Evolutionary conservation across 345 rosid species (phyloP).

Genomic region (Gossypium longicalyx): DNA sequence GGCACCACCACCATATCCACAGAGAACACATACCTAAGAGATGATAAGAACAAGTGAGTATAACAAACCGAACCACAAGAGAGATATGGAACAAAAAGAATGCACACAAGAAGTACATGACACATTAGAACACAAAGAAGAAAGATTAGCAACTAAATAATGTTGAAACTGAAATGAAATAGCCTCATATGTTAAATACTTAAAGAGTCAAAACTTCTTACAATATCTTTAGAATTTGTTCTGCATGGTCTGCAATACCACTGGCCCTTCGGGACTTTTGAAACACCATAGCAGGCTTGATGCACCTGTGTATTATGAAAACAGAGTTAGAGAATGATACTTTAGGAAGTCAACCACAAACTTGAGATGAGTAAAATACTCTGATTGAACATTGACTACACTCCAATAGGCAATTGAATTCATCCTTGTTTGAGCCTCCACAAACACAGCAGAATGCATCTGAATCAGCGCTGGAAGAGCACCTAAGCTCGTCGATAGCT

Average conservation of each 20-base stretch:
- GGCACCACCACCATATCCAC: conserved; percentile 55
- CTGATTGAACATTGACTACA: conserved; percentile 40
- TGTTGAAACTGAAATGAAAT: neutral
- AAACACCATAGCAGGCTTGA: conserved; percentile 54
- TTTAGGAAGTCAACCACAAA: neutral
- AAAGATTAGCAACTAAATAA: neutral
- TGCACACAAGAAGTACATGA: neutral
- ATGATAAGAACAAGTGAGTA: neutral
- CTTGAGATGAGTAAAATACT: conserved; percentile 20
- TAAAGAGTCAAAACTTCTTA: conserved; percentile 20
- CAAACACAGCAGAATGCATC: conserved; percentile 45
- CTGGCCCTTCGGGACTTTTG: conserved; percentile 36
- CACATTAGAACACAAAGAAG: neutral
- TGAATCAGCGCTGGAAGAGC: conserved; percentile 11
- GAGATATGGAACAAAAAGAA: neutral
- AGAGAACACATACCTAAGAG: conserved; percentile 47
- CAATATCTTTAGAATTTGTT: conserved; percentile 32
- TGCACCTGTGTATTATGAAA: conserved; percentile 35
- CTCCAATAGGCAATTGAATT: conserved; percentile 37
- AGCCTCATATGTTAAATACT: neutral
- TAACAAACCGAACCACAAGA: neutral
- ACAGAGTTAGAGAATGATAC: neutral
- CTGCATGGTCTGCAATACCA: conserved; percentile 54
- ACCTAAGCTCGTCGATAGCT: conserved; percentile 12
- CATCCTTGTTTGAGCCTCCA: conserved; percentile 43